phyloP scores from a whole-genome alignment of 2,329 filamentous ascomycete genomes.

The Teratosphaeria pseudoeucalypti region DNA sequence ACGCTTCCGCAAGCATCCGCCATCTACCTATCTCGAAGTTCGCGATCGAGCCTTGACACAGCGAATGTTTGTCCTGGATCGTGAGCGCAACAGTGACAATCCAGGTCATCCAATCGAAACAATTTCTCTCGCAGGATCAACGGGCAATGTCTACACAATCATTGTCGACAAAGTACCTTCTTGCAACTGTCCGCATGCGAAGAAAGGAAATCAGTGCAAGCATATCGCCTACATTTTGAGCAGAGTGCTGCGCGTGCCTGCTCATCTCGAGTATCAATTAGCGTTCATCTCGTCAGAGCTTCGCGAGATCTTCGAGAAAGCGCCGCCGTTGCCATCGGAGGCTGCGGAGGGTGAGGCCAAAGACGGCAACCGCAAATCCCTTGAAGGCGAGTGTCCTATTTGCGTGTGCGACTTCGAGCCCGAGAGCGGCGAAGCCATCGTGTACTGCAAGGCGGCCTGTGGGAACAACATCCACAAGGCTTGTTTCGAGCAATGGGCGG shows the following conservation, averaged over 20 bases:
- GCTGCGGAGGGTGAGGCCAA: conserved; percentile 20
- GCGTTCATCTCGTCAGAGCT: conserved; percentile 51
- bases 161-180: conserved; percentile 41
- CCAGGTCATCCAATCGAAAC: conserved; percentile 40
- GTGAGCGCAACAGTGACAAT: conserved; percentile 34
- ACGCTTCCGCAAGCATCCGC: conserved; percentile 8
- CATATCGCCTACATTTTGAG: conserved; percentile 53
- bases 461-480: conserved; percentile 52
- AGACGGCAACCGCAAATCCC: conserved; percentile 44
- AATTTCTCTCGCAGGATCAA: conserved; percentile 49
- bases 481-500: conserved; percentile 47
- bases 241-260: conserved; percentile 47
- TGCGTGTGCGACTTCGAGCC: conserved; percentile 48
- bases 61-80: conserved; percentile 47
- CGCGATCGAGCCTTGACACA: conserved; percentile 16
- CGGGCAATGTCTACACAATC: conserved; percentile 52
- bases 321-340: conserved; percentile 39
- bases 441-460: conserved; percentile 51
- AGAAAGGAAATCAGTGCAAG: conserved; percentile 48
- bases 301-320: conserved; percentile 43
- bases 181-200: conserved; percentile 21
- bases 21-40: conserved; percentile 12
- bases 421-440: conserved; percentile 33
- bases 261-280: conserved; percentile 48
- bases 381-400: conserved; percentile 54